phyloP scores from a whole-genome alignment of 805 yeast species.

The Metschnikowia aberdeeniae region DNA sequence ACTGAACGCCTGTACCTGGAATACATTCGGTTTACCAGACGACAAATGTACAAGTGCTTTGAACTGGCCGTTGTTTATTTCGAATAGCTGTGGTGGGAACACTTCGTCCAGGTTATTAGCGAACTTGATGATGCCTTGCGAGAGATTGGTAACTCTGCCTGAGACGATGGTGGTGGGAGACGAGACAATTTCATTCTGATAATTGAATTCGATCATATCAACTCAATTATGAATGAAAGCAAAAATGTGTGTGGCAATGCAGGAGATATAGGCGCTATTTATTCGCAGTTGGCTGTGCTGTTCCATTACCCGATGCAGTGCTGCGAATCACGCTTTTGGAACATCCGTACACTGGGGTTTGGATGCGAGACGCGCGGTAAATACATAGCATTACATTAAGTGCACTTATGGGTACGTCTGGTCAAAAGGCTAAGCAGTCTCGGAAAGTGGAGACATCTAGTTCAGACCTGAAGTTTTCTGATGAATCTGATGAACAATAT shows the following conservation, averaged over 20 bases:
- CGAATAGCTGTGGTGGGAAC: constrained; percentile 69
- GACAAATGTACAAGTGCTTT: constrained; percentile 70
- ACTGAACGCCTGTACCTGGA: constrained; percentile 48
- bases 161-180: constrained; percentile 37
- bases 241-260: no score
- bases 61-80: constrained; percentile 66
- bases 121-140: constrained; percentile 29
- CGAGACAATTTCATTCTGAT: constrained; percentile 35
- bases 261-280: no score
- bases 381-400: no score
- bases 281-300: no score
- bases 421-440: neutral
- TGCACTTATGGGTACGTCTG: no score
- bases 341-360: neutral
- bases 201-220: constrained; percentile 26
- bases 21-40: constrained; percentile 55
- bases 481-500: neutral
- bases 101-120: constrained; percentile 31
- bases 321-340: no score
- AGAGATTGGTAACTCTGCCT: constrained; percentile 22
- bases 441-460: neutral
- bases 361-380: no score
- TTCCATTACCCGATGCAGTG: no score
- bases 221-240: no score
- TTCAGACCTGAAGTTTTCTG: neutral